Conservation (phyloP, 805 yeast genomes). For the Saccharomycopsis javanensis region DNA sequence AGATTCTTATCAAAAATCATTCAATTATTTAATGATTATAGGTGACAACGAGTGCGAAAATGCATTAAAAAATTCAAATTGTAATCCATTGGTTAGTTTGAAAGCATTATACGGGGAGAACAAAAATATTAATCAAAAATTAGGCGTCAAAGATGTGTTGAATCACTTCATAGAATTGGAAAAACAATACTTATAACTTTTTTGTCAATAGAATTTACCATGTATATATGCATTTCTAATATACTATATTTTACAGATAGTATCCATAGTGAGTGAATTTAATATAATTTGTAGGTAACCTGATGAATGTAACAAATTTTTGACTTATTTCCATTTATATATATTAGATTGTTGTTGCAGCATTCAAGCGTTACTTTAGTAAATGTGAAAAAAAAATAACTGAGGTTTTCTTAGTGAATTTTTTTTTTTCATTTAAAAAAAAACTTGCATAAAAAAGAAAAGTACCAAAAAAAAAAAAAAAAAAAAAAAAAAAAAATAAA, state of each 20-base stretch:
- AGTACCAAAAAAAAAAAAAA: not conserved
- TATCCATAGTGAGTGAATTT: too few relatives aligned
- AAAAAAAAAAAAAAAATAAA: not conserved
- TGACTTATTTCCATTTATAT: too few relatives aligned
- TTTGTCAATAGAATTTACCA: not conserved
- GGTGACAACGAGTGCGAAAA: constrained; percentile 74
- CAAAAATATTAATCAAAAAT: constrained; percentile 28
- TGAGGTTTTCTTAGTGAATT: not conserved
- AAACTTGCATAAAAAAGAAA: not conserved
- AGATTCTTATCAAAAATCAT: constrained; percentile 66
- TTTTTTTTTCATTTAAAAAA: not conserved
- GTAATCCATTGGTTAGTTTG: constrained; percentile 2
- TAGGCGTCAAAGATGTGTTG: constrained; percentile 43
- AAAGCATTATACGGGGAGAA: constrained; percentile 27
- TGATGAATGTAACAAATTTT: too few relatives aligned
- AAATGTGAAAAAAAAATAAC: not conserved
- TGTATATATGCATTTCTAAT: not conserved
- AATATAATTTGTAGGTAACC: too few relatives aligned
- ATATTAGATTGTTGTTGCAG: too few relatives aligned
- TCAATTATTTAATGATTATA: constrained; percentile 69
- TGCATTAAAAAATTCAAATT: constrained; percentile 39
- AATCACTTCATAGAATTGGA: constrained; percentile 47
- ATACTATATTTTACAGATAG: too few relatives aligned
- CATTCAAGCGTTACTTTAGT: not conserved
- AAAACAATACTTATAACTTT: constrained; percentile 22